Percentiles rank a stretch among this genome's conserved stretches.
Conservation (phyloP, 768 basidiomycete genomes). For the Phylloporus rhodoxanthus region DNA sequence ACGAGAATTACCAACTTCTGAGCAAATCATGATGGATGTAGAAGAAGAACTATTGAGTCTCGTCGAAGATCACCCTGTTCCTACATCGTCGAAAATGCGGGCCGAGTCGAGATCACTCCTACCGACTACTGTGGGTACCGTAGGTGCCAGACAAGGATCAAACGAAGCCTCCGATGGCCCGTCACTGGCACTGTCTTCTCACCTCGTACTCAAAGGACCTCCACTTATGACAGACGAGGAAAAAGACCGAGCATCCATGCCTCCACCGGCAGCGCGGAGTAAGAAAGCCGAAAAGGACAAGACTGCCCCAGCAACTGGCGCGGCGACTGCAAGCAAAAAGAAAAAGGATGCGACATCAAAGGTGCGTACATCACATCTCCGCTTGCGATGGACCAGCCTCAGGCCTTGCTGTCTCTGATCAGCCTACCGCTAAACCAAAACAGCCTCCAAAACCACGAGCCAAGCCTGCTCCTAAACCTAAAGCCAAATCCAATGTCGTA, state of each 20-base stretch:
- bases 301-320: not conserved
- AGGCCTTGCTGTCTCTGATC: not conserved
- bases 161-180: conserved; percentile 4
- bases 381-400: not conserved
- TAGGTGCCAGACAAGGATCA: not conserved
- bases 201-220: conserved; percentile 8
- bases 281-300: conserved; percentile 27
- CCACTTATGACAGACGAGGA: conserved; percentile 13
- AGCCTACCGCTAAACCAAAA: conserved; percentile 25
- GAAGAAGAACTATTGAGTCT: conserved; percentile 64
- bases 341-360: conserved; percentile 25
- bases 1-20: conserved; percentile 2
- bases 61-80: conserved; percentile 44
- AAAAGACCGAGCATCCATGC: conserved; percentile 52
- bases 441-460: conserved; percentile 29
- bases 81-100: conserved; percentile 1
- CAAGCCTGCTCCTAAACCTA: conserved; percentile 30
- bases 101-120: not conserved
- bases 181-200: conserved; percentile 2
- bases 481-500: conserved; percentile 11
- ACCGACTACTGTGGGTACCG: not conserved
- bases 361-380: conserved; percentile 8
- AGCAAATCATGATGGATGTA: conserved; percentile 39
- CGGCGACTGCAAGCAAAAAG: conserved; percentile 32
- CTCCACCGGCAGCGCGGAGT: conserved; percentile 37